Evolutionary conservation across 1,139 yeast genomes (phyloP).

Genomic region (Chernovozyma sophiae-reginae): DNA sequence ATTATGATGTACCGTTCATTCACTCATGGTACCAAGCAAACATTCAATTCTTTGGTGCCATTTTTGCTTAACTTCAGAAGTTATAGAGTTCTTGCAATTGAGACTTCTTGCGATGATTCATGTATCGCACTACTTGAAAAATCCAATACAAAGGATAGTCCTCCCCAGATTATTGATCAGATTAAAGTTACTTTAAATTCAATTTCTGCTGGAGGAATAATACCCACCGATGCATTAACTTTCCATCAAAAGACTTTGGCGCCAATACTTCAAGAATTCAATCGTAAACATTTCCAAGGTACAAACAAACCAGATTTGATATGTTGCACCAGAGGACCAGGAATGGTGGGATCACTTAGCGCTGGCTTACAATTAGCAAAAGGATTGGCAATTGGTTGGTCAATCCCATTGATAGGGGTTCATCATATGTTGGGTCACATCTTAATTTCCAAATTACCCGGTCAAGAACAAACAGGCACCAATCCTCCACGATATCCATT

Average conservation of each 20-base stretch:
- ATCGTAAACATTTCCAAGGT: conserved; percentile 18
- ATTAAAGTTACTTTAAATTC: conserved; percentile 66
- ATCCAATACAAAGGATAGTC: conserved; percentile 6
- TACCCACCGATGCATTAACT: conserved; percentile 80
- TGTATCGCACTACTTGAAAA: conserved; percentile 67
- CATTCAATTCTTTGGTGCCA: too few species aligned
- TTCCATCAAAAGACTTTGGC: conserved; percentile 64
- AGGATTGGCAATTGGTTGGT: conserved; percentile 78
- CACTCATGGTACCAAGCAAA: too few species aligned
- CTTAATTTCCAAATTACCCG: conserved; percentile 58
- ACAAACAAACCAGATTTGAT: conserved; percentile 61
- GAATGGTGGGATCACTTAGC: conserved; percentile 86
- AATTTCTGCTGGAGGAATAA: conserved; percentile 69
- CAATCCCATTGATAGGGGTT: conserved; percentile 77
- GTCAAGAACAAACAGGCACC: conserved; percentile 19
- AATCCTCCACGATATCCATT: conserved; percentile 66
- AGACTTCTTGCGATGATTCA: conserved; percentile 93
- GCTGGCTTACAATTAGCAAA: conserved; percentile 83
- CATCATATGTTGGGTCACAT: conserved; percentile 97
- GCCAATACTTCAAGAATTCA: conserved; percentile 22
- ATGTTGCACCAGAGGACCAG: conserved; percentile 95
- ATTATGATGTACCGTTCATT: too few species aligned
- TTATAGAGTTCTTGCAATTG: conserved; percentile 78
- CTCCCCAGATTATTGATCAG: conserved; percentile 58
- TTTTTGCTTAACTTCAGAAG: too few species aligned